Evolutionary conservation across 2,329 filamentous ascomycete species (phyloP), one percentile per base, ranked within the genome.

Genomic region (Botrytis porri): DNA sequence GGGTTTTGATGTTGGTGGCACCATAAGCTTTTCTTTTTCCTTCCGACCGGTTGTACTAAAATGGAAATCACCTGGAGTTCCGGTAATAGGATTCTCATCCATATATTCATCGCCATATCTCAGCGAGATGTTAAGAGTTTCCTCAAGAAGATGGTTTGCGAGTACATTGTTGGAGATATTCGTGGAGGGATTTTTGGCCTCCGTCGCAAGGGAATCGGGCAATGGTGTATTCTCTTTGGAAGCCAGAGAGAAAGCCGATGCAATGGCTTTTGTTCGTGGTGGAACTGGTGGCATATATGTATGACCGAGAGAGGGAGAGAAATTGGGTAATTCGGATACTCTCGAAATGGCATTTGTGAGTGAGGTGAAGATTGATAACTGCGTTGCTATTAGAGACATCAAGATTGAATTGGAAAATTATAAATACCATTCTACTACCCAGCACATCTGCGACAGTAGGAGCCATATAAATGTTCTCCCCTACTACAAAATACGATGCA

Each of bases 71-170:
- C 89, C 89, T 0, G 89, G 89, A 43, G 86, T 85, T 66, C 90
- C 89, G 0, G 88, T 90, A 77, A 92, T 91, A 60, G 89, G 88
- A 76, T 90, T 91, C 80, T 91, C 88, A 80, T 92, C 88, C 81
- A 91, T 87, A 79, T 89, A 91, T 75, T 91, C 89, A 66, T 88
- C 86, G 54, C 88, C 89, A 76, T 87, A 88, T 75, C 84, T 85
- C 81, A 88, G 83, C 76, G 89, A 87, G 59, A 88, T 84, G 76
- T 84, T 81, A 75, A 89, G 86, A 0, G 89, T 87, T 77, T 90
- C 87, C 76, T 90, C 88, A 3, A 88, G 76, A 54, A 79, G 78
- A 54, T 77, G 77, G 48, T 69, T 77, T 63, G 78, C 78, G 69
- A 79, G 72, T 72, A 77, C 77, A 10, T 77, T 76, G 69, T 76